phyloP scores from a whole-genome alignment of 2,329 filamentous ascomycete genomes.

The Pleurostoma richardsiae region DNA sequence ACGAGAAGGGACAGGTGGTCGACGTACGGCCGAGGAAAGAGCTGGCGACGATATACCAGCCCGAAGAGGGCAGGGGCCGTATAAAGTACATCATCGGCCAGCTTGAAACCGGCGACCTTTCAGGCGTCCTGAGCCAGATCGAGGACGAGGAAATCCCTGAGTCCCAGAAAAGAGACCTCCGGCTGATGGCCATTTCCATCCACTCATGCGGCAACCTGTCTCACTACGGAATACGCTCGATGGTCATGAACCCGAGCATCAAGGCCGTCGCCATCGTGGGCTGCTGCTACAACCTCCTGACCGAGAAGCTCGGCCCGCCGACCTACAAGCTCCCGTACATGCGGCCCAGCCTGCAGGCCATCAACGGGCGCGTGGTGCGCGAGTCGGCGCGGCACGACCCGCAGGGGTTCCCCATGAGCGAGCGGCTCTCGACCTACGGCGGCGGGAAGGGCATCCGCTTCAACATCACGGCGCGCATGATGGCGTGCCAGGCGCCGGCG shows the following conservation, averaged over 20 bases:
- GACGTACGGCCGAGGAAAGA: conserved; percentile 48
- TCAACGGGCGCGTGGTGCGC: conserved; percentile 62
- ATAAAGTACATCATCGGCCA: conserved; percentile 75
- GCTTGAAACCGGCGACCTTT: conserved; percentile 68
- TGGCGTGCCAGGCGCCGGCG: conserved; percentile 91
- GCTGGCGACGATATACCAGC: conserved; percentile 46
- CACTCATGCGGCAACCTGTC: conserved; percentile 98
- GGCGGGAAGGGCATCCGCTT: conserved; percentile 63
- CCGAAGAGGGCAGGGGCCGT: conserved; percentile 58
- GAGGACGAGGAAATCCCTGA: conserved; percentile 32
- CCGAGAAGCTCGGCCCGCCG: conserved; percentile 80
- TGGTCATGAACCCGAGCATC: conserved; percentile 78
- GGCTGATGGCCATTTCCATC: conserved; percentile 84
- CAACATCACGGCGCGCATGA: conserved; percentile 96
- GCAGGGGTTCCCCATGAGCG: conserved; percentile 91
- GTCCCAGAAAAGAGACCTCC: conserved; percentile 30
- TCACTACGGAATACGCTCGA: conserved; percentile 84
- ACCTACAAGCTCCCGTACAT: conserved; percentile 80
- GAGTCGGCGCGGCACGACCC: conserved; percentile 75
- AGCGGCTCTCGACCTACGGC: conserved; percentile 55
- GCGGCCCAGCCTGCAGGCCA: conserved; percentile 61
- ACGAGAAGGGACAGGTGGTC: conserved; percentile 21
- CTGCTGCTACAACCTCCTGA: conserved; percentile 96
- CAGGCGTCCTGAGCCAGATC: conserved; percentile 60
- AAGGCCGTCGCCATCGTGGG: conserved; percentile 92